Conservation (phyloP, 495 filamentous ascomycete genomes). For the Penicillium argentinense region DNA sequence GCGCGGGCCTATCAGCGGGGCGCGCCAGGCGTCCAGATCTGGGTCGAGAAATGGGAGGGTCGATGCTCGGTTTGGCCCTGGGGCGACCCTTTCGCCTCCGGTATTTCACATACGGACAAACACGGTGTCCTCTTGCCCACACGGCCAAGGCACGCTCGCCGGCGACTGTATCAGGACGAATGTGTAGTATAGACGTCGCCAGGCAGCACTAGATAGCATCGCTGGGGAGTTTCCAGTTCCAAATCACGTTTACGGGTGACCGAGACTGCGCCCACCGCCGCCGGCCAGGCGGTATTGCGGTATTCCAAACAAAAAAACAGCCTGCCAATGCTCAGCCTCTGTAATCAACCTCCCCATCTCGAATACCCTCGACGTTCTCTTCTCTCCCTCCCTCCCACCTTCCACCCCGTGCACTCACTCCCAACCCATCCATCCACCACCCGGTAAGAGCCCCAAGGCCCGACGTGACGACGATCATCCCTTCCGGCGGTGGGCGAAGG, state of each 20-base stretch:
- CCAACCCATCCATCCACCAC: conserved; percentile 1
- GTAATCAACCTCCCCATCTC: no score
- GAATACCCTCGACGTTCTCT: no score
- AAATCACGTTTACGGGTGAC: conserved; percentile 2
- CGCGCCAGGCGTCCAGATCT: conserved; percentile 10
- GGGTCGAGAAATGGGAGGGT: conserved; percentile 11
- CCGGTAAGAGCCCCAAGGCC: conserved; percentile 12
- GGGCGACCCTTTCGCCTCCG: conserved; percentile 13
- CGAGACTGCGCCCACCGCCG: conserved; percentile 20
- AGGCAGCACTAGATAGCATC: neutral
- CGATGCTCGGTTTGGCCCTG: conserved; percentile 1
- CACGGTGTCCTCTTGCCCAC: conserved; percentile 50
- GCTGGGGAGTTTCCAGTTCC: neutral
- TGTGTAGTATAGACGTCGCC: neutral
- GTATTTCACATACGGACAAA: conserved; percentile 31
- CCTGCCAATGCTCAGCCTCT: conserved; percentile 4
- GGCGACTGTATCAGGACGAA: no score
- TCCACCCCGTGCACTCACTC: conserved; percentile 10
- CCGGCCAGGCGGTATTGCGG: conserved; percentile 22
- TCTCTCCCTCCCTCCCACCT: conserved; percentile 17
- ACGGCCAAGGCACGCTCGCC: neutral
- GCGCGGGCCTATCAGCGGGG: conserved; percentile 20
- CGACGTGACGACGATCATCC: no score
- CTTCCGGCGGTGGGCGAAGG: no score
- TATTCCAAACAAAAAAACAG: conserved; percentile 26